phyloP scores from a whole-genome alignment of 108 stramenopile species.

The Epithemia pelagica region DNA sequence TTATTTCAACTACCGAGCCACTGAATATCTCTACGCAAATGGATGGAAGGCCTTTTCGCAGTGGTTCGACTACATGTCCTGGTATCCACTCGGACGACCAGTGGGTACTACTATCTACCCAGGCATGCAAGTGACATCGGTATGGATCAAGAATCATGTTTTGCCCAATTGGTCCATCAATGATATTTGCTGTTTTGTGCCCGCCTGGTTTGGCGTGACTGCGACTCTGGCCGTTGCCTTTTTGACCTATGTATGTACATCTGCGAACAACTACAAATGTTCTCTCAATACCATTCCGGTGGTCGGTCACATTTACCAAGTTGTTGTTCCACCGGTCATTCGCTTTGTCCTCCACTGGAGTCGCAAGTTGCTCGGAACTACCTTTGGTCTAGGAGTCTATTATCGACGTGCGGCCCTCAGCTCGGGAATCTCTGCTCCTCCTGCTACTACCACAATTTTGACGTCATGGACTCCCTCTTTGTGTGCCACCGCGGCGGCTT shows the following conservation, averaged over 20 bases:
- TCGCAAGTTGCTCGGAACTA: constrained; percentile 30
- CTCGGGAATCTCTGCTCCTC: constrained; percentile 8
- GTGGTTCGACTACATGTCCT: constrained; percentile 90
- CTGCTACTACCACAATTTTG: constrained; percentile 25
- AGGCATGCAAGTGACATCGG: constrained; percentile 94
- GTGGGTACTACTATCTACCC: constrained; percentile 99
- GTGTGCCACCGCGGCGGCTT: constrained; percentile 46
- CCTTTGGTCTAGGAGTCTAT: constrained; percentile 23
- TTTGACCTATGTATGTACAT: constrained; percentile 36
- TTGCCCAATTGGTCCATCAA: constrained; percentile 75
- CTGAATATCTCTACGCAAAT: constrained; percentile 36
- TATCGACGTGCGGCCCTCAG: constrained; percentile 6
- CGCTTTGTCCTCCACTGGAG: constrained; percentile 30
- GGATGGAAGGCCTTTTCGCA: constrained; percentile 55
- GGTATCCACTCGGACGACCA: constrained; percentile 96
- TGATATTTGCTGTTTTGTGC: constrained; percentile 89
- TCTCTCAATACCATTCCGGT: constrained; percentile 56
- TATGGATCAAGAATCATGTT: constrained; percentile 67
- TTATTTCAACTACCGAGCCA: constrained; percentile 42
- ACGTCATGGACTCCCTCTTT: constrained; percentile 30
- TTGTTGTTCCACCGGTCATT: constrained; percentile 18
- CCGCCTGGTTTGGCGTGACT: constrained; percentile 85
- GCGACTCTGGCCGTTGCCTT: constrained; percentile 65
- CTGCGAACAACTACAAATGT: constrained; percentile 28
- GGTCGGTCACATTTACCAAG: constrained; percentile 22